Conservation (phyloP, 164 flowering plant species). For the Sedum album region DNA sequence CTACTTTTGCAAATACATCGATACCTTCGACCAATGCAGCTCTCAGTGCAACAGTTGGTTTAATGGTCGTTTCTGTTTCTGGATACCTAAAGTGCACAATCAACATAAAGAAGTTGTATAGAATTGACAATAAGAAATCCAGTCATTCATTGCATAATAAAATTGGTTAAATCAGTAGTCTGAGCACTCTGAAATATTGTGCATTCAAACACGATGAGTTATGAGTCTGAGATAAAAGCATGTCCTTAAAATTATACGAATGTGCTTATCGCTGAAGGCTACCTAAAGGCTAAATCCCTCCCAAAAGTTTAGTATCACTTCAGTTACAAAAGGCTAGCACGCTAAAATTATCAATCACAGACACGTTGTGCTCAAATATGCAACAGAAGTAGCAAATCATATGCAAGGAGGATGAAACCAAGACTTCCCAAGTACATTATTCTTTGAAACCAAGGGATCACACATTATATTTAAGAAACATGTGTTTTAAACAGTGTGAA, state of each 20-base stretch:
- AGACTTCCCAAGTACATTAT: not conserved
- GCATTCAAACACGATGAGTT: not conserved
- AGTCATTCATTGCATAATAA: not conserved
- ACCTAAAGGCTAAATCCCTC: too few relatives aligned
- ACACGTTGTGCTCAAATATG: not conserved
- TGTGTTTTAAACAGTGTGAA: too few relatives aligned
- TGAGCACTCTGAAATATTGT: not conserved
- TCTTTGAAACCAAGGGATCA: not conserved
- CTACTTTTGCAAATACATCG: conserved; percentile 82
- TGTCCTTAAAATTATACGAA: not conserved
- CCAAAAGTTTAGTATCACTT: not conserved
- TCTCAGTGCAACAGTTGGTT: conserved; percentile 83
- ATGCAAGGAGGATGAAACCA: not conserved
- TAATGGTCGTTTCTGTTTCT: conserved; percentile 41
- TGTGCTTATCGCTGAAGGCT: not conserved
- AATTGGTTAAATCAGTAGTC: not conserved
- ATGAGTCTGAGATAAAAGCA: not conserved
- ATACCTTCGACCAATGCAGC: conserved; percentile 74
- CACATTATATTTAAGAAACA: too few relatives aligned
- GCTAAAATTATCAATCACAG: not conserved
- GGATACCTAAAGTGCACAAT: conserved; percentile 11
- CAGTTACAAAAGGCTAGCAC: not conserved
- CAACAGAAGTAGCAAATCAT: not conserved
- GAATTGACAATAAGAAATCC: not conserved
- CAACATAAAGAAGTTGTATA: not conserved